Evolutionary conservation across 768 basidiomycete genomes (phyloP).

Genomic region (Pleurotus sapidus): DNA sequence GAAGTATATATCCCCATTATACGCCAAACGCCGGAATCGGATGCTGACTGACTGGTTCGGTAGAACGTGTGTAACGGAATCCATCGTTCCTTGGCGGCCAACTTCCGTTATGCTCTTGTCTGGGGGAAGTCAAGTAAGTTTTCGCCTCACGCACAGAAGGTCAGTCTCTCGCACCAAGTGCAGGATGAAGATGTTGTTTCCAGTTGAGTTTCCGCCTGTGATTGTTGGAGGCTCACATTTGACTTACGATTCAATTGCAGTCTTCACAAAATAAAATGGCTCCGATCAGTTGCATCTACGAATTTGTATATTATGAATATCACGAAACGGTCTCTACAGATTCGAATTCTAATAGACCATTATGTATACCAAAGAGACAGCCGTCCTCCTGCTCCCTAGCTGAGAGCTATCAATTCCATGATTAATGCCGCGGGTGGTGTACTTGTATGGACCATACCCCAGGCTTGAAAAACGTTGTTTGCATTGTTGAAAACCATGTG

Average conservation of each 20-base stretch:
- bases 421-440: too few species aligned
- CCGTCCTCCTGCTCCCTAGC: too few species aligned
- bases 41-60: not conserved
- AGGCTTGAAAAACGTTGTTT: too few species aligned
- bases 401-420: too few species aligned
- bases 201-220: constrained; percentile 40
- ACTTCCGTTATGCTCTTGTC: constrained; percentile 93
- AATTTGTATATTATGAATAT: too few species aligned
- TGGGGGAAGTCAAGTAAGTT: constrained; percentile 98
- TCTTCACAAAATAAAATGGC: constrained; percentile 24
- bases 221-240: not conserved
- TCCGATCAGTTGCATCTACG: too few species aligned
- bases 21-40: not conserved
- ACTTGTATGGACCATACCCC: too few species aligned
- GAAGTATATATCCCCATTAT: constrained; percentile 48
- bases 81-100: constrained; percentile 82
- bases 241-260: constrained; percentile 8
- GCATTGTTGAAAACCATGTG: too few species aligned
- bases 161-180: constrained; percentile 79
- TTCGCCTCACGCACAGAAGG: constrained; percentile 91
- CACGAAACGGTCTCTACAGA: too few species aligned
- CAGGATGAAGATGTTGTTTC: constrained; percentile 89
- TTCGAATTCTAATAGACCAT: too few species aligned
- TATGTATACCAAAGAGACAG: too few species aligned
- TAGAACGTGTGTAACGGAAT: constrained; percentile 91